phyloP scores from a whole-genome alignment of 768 basidiomycete species.

The Leucocoprinus leucothites region DNA sequence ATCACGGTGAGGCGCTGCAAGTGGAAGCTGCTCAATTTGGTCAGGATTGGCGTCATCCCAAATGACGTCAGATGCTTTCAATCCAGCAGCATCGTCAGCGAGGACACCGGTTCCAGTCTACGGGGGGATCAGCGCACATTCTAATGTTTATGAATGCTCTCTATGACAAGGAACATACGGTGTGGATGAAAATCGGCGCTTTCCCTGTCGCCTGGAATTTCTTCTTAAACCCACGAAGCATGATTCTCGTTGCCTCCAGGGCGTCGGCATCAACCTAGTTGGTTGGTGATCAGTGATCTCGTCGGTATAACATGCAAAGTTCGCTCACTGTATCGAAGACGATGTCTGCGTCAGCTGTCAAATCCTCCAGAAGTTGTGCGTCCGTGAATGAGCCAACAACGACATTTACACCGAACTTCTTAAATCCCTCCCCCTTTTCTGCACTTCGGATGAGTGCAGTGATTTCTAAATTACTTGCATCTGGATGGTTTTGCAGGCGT shows the following conservation, averaged over 20 bases:
- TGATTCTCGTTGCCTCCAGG: constrained; percentile 34
- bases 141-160: background rate
- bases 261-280: constrained; percentile 37
- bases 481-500: constrained; percentile 38
- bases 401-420: constrained; percentile 32
- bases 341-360: constrained; percentile 42
- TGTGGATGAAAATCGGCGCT: constrained; percentile 37
- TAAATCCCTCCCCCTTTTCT: constrained; percentile 43
- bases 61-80: constrained; percentile 32
- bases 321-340: constrained; percentile 37
- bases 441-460: constrained; percentile 42
- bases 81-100: constrained; percentile 40
- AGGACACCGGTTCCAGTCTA: constrained; percentile 39
- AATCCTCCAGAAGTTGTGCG: constrained; percentile 30
- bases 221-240: constrained; percentile 34
- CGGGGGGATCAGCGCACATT: background rate
- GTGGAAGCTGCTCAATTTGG: constrained; percentile 41
- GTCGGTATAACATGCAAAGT: background rate
- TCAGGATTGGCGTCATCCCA: constrained; percentile 48
- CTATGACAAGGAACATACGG: constrained; percentile 26
- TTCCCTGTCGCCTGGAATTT: constrained; percentile 29
- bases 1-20: constrained; percentile 42
- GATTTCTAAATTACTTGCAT: constrained; percentile 32
- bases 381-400: constrained; percentile 41
- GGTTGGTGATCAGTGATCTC: background rate